phyloP scores from a whole-genome alignment of 164 flowering plant genomes.

The Piper betle region DNA sequence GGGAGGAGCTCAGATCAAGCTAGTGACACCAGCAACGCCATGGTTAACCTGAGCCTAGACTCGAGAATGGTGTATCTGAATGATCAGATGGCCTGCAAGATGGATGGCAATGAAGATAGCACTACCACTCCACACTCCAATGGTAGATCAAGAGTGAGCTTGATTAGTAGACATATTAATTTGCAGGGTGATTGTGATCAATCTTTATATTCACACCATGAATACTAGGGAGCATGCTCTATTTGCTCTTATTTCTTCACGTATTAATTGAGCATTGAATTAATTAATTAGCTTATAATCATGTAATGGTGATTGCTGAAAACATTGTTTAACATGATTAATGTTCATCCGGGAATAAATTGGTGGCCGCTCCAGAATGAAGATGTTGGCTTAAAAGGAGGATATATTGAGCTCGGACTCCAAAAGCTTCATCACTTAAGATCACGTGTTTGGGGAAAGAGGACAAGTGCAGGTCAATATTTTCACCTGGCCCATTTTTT shows the following conservation, averaged over 20 bases:
- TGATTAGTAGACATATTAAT: conserved; percentile 24
- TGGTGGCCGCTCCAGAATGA: conserved; percentile 22
- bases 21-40: conserved; percentile 16
- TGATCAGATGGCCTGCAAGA: conserved; percentile 37
- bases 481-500: conserved; percentile 21
- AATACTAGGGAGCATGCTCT: conserved; percentile 33
- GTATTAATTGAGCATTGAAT: not conserved
- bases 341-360: conserved; percentile 4
- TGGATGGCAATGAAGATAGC: conserved; percentile 34
- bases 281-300: too few species aligned
- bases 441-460: conserved; percentile 11
- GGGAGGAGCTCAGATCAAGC: conserved; percentile 31
- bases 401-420: conserved; percentile 12
- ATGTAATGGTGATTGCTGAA: too few species aligned
- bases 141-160: conserved; percentile 10
- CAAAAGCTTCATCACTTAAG: conserved; percentile 26
- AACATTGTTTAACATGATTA: too few species aligned
- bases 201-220: conserved; percentile 27
- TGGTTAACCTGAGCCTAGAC: conserved; percentile 37
- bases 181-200: conserved; percentile 21
- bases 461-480: conserved; percentile 26
- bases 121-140: conserved; percentile 16
- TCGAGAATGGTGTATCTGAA: conserved; percentile 80
- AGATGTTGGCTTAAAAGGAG: conserved; percentile 11
- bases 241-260: not conserved